Evolutionary conservation across 371 early-diverging fungal species (phyloP), one percentile per base, ranked within the genome.

Genomic region (Haplosporangium sp.): DNA sequence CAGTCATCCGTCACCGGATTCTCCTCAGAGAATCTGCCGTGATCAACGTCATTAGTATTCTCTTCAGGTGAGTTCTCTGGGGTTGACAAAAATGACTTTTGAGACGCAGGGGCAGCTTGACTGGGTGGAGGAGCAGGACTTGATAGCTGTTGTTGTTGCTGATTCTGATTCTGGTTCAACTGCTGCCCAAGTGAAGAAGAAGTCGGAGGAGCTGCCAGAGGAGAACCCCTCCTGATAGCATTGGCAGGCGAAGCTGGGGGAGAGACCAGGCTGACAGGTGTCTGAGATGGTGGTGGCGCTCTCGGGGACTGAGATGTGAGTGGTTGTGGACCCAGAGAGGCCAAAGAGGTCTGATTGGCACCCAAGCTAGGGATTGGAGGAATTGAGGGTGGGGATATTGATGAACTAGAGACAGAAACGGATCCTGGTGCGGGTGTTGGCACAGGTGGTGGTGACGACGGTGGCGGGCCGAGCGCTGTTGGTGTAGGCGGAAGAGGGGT

Each of bases 211-310:
- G n/a, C n/a, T n/a, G 53, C 75, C 59, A 69, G 50, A 18, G 76
- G 76, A 0, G 70, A 69, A 13, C 64, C 46, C 40, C 76, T 54
- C 9, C 76, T 66, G 5, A 69, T 70, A 9, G 50, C 62, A 43
- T 70, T 63, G 41, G 77, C 71, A 10, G 77, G 77, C 0, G 77
- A 76, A 0, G 61, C 71, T 47, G 77, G 77, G 2, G 77, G 77
- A 11, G 77, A 76, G 3, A 60, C 55, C 9, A 64, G 41, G 40
- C 50, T 67, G 13, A 57, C 37, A 41, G 71, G 63, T 1, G 59
- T 60, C 12, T 63, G 67, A 21, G 71, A 29, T 29, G 29, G 77
- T 36, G 67, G 41, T 0, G 77, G 64, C 8, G 68, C 37, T 55
- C 48, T 70, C 18, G 77, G 77, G 18, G 77, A 71, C 10, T 71